Evolutionary conservation across 805 yeast species (phyloP), one percentile per base, ranked within the genome.

Genomic region (Yarrowia keelungensis): DNA sequence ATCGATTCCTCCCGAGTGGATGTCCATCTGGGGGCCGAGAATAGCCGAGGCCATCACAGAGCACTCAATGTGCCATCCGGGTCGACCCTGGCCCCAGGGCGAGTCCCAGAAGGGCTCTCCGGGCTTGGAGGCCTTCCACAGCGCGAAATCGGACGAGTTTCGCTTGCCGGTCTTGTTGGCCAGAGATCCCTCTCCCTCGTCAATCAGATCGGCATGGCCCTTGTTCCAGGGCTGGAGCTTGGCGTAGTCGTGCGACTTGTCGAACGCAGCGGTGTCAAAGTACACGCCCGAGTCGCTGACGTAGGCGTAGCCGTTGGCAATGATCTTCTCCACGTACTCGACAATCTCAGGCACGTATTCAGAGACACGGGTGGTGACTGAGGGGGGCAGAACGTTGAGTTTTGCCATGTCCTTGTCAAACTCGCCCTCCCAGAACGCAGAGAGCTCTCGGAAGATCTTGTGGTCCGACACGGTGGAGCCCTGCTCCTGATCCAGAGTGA

Each of bases 61-160:
- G 84, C 99, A 95, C 80, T 95, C 99, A 78, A 95, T 95, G 78
- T 95, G 99, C 99, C 99, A 95, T 4, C 99, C 99, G 14, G 99
- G 99, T 78, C 99, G 89, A 67, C 99, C 99, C 70, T 83, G 83
- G 35, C 99, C 99, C 98, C 98, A 95, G 36, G 94, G 93, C 1
- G 97, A 91, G 7, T 83, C 85, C 98, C 98, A 95, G 59, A 87
- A 85, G 32, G 99, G 99, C 80, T 95, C 99, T 74, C 99, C 99
- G 8, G 97, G 94, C 77, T 95, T 95, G 8, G 97, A 90, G 0
- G 93, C 87, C 77, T 95, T 95, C 99, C 99, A 95, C 43, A 95
- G 83, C 0, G 99, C 99, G 79, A 95, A 95, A 78, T 95, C 99
- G 26, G 91, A 89, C 2, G 89, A 79, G 68, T 87, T 88, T 73